phyloP scores from a whole-genome alignment of 306 rosid species.

The Echinosophora koreensis region DNA sequence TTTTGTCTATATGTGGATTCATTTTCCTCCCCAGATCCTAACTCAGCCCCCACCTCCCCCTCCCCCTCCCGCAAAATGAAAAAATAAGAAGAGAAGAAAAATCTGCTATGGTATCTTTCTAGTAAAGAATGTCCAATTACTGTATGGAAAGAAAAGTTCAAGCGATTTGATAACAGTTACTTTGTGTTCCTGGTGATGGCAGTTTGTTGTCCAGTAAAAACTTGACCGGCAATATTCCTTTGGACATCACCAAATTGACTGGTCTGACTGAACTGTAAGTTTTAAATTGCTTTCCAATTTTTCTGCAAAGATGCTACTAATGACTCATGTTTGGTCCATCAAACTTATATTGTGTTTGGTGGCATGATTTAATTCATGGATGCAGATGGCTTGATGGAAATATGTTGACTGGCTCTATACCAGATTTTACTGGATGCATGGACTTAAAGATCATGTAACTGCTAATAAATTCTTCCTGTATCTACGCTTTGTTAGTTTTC shows the following conservation, averaged over 20 bases:
- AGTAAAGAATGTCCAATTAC: constrained; percentile 16
- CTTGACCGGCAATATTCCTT: constrained; percentile 84
- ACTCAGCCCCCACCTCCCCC: background rate
- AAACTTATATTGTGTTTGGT: constrained; percentile 15
- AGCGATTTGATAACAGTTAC: constrained; percentile 48
- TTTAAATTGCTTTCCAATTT: constrained; percentile 40
- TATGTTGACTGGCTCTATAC: constrained; percentile 72
- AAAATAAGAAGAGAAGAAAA: background rate
- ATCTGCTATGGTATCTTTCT: constrained; percentile 6
- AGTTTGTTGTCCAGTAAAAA: constrained; percentile 77
- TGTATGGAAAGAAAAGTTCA: constrained; percentile 10
- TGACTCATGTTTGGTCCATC: constrained; percentile 43
- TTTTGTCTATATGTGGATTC: constrained; percentile 26
- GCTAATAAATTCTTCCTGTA: constrained; percentile 41
- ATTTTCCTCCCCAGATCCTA: constrained; percentile 3
- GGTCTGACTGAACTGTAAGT: constrained; percentile 91
- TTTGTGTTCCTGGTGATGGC: constrained; percentile 53
- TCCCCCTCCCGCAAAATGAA: background rate
- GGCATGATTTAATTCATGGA: constrained; percentile 40
- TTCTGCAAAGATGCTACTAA: constrained; percentile 27
- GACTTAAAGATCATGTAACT: constrained; percentile 86
- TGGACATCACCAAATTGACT: constrained; percentile 71
- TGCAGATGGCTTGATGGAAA: constrained; percentile 61
- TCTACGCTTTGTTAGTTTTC: constrained; percentile 22
- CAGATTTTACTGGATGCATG: constrained; percentile 81